Conservation (phyloP, 192 early-diverging fungal genomes). For the Rhizoclosmatium globosum region DNA sequence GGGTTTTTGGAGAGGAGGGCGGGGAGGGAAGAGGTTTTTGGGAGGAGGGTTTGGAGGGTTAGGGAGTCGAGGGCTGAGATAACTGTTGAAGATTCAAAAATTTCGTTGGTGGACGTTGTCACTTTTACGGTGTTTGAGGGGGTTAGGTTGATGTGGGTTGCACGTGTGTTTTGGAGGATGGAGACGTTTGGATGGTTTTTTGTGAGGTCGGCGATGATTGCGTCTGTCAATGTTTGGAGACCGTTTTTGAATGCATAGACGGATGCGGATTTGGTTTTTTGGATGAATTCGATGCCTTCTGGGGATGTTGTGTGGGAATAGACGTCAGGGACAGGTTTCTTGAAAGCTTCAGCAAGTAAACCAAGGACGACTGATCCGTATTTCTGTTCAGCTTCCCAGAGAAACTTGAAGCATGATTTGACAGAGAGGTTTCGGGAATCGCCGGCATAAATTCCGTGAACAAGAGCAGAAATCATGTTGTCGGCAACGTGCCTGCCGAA, state of each 20-base stretch:
- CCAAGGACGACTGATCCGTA: constrained; percentile 46
- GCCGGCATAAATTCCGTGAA: constrained; percentile 95
- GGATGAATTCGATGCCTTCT: constrained; percentile 65
- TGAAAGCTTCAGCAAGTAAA: constrained; percentile 16
- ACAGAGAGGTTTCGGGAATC: constrained; percentile 81
- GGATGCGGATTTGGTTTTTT: constrained; percentile 66
- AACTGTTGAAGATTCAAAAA: constrained; percentile 59
- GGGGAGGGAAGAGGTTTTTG: background rate
- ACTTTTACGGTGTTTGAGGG: background rate
- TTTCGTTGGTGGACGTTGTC: background rate
- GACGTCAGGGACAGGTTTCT: constrained; percentile 28
- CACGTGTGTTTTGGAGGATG: constrained; percentile 4
- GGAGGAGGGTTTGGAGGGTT: constrained; percentile 58
- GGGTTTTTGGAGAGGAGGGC: constrained; percentile 67
- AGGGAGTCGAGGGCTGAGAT: constrained; percentile 74
- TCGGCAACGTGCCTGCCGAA: constrained; percentile 81
- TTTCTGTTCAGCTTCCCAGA: constrained; percentile 66
- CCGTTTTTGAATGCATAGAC: constrained; percentile 88
- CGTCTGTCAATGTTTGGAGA: constrained; percentile 71
- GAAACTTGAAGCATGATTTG: constrained; percentile 72
- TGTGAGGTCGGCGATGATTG: constrained; percentile 61
- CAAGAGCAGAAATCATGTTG: constrained; percentile 85
- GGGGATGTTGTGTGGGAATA: constrained; percentile 21
- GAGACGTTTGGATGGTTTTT: constrained; percentile 48
- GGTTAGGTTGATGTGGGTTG: background rate